Conservation (phyloP, 108 stramenopile genomes). For the Hondaea fermentalgiana region DNA sequence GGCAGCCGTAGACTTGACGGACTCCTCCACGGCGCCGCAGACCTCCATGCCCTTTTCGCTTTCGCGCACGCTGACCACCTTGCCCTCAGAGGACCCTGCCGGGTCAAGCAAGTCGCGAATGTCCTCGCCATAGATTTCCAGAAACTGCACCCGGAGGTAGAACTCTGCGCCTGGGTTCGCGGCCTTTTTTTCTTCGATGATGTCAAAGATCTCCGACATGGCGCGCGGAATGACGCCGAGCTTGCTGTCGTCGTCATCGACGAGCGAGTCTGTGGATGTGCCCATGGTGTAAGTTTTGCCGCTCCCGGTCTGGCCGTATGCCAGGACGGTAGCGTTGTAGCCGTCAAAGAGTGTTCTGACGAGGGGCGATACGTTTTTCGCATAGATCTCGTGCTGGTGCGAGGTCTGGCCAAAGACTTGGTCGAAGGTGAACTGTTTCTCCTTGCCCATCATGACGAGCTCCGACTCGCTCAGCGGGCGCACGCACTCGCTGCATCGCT, state of each 20-base stretch:
- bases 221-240: constrained; percentile 54
- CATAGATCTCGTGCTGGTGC: constrained; percentile 42
- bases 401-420: constrained; percentile 42
- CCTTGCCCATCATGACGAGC: constrained; percentile 6
- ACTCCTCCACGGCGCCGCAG: constrained; percentile 42
- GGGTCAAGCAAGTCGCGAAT: constrained; percentile 49
- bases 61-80: constrained; percentile 36
- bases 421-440: constrained; percentile 55
- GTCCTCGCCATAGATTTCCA: constrained; percentile 53
- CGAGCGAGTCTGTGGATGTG: constrained; percentile 25
- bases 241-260: constrained; percentile 35
- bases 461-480: background rate
- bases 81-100: constrained; percentile 18
- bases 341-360: constrained; percentile 52
- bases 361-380: constrained; percentile 30
- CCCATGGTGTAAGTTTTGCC: constrained; percentile 57
- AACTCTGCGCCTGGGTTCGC: constrained; percentile 12
- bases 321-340: constrained; percentile 59
- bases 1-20: constrained; percentile 31
- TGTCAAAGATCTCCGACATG: constrained; percentile 53
- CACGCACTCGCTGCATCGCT: constrained; percentile 21
- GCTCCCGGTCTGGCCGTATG: constrained; percentile 52
- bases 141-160: constrained; percentile 44
- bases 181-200: constrained; percentile 24
- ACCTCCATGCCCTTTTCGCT: constrained; percentile 39